phyloP scores from a whole-genome alignment of 768 basidiomycete genomes.

The Lentinula lateritia region DNA sequence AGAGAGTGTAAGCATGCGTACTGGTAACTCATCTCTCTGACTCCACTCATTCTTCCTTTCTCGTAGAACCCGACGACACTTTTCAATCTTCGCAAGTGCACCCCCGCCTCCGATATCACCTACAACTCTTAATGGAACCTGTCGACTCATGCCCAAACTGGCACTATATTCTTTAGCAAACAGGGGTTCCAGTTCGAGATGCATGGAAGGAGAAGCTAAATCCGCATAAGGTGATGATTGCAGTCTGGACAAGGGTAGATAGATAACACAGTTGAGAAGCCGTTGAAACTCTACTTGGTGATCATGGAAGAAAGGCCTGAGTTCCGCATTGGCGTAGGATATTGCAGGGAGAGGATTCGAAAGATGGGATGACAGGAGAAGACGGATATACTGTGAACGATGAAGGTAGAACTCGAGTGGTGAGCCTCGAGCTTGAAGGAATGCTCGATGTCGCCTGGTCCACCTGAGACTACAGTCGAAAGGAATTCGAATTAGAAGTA shows the following conservation, averaged over 20 bases:
- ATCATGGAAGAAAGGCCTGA: constrained; percentile 57
- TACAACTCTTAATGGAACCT: constrained; percentile 82
- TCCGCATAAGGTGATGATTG: constrained; percentile 71
- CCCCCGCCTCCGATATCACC: constrained; percentile 93
- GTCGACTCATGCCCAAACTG: constrained; percentile 81
- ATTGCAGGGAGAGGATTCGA: constrained; percentile 57
- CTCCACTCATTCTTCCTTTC: constrained; percentile 93
- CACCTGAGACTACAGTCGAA: constrained; percentile 48
- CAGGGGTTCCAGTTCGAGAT: constrained; percentile 72
- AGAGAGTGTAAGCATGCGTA: constrained; percentile 25
- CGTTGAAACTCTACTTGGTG: constrained; percentile 63
- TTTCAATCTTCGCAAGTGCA: constrained; percentile 87
- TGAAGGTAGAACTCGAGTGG: constrained; percentile 88
- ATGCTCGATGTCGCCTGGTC: constrained; percentile 60
- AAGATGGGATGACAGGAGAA: constrained; percentile 61
- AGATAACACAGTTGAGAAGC: constrained; percentile 64
- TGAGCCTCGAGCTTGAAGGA: constrained; percentile 66
- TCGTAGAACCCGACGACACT: constrained; percentile 89
- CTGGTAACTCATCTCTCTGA: constrained; percentile 84
- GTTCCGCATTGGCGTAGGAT: constrained; percentile 64
- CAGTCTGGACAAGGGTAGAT: constrained; percentile 63
- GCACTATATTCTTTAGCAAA: constrained; percentile 91
- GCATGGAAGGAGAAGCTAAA: constrained; percentile 63
- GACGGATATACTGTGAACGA: constrained; percentile 81
- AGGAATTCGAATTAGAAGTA: constrained; percentile 3